Percentiles rank a stretch among this genome's conserved stretches.
Evolutionary conservation across 257 asterid species (phyloP).

Genomic region (Avicennia marina): DNA sequence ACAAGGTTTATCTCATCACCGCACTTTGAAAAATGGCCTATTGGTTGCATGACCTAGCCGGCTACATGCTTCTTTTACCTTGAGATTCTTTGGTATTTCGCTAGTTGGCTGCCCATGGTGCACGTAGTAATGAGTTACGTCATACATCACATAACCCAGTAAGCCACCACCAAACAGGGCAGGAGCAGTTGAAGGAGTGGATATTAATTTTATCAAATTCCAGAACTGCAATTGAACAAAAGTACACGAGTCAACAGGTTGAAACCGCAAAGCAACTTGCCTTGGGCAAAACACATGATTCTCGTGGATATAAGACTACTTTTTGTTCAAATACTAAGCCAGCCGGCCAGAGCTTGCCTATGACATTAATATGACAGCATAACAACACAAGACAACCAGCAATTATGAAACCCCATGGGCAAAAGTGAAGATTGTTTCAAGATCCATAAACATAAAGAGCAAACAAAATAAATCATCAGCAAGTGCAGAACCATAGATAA

Average conservation of each 20-base stretch:
- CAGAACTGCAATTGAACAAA: constrained; percentile 54
- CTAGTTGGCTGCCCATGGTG: constrained; percentile 84
- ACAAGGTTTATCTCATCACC: no score
- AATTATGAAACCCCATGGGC: no score
- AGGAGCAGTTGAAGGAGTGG: constrained; percentile 59
- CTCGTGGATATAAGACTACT: neutral
- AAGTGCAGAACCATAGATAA: no score
- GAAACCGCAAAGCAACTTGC: neutral
- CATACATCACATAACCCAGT: constrained; percentile 81
- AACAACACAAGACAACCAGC: no score
- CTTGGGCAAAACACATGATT: neutral
- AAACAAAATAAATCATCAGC: neutral
- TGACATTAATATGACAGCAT: no score
- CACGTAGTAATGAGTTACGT: constrained; percentile 81
- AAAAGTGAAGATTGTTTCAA: no score
- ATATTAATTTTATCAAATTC: constrained; percentile 37
- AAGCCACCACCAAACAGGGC: constrained; percentile 77
- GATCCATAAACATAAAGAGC: neutral
- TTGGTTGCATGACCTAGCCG: no score
- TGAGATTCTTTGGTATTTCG: constrained; percentile 48
- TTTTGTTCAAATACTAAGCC: no score
- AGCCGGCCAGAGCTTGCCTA: no score
- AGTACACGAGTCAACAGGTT: neutral
- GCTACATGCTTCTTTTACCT: constrained; percentile 34
- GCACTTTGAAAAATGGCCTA: no score